phyloP scores from a whole-genome alignment of 495 filamentous ascomycete genomes.

The Trichoderma reesei region DNA sequence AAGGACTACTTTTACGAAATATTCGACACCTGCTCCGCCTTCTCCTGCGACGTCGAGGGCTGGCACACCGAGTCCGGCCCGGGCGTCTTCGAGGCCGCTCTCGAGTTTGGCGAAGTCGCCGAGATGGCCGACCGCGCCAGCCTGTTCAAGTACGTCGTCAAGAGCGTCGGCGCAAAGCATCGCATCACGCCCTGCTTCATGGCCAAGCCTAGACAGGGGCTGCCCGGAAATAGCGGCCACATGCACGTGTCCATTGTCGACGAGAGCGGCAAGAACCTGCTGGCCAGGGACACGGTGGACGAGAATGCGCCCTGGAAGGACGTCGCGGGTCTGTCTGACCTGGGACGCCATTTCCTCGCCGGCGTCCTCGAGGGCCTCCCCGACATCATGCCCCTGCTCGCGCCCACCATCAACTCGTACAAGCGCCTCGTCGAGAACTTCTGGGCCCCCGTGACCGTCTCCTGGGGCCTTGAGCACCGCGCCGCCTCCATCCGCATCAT shows the following conservation, averaged over 20 bases:
- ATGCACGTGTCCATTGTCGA: slow-evolving; percentile 84
- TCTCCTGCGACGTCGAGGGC: slow-evolving; percentile 78
- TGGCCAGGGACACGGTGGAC: slow-evolving; percentile 63
- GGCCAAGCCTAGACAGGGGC: slow-evolving; percentile 87
- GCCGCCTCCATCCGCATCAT: slow-evolving; percentile 87
- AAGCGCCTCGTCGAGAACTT: slow-evolving; percentile 97
- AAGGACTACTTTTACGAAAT: slow-evolving; percentile 91
- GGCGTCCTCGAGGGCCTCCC: slow-evolving; percentile 81
- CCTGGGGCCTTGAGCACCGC: slow-evolving; percentile 92
- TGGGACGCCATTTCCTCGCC: slow-evolving; percentile 88
- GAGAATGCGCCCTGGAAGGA: slow-evolving; percentile 61
- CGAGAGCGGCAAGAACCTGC: slow-evolving; percentile 59
- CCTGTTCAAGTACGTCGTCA: slow-evolving; percentile 88
- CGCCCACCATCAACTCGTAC: slow-evolving; percentile 93
- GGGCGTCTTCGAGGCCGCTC: slow-evolving; percentile 89
- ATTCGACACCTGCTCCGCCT: slow-evolving; percentile 71
- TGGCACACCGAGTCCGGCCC: slow-evolving; percentile 98
- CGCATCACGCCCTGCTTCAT: slow-evolving; percentile 97
- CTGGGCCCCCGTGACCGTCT: slow-evolving; percentile 96
- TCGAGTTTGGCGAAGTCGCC: slow-evolving; percentile 75
- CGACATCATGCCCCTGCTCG: slow-evolving; percentile 90
- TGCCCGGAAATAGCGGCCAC: slow-evolving; percentile 90
- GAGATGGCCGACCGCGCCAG: slow-evolving; percentile 85
- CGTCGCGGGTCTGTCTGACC: slow-evolving; percentile 67
- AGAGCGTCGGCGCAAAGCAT: slow-evolving; percentile 71